Evolutionary conservation across 2,329 filamentous ascomycete genomes (phyloP).

Genomic region (Monilinia polystroma): DNA sequence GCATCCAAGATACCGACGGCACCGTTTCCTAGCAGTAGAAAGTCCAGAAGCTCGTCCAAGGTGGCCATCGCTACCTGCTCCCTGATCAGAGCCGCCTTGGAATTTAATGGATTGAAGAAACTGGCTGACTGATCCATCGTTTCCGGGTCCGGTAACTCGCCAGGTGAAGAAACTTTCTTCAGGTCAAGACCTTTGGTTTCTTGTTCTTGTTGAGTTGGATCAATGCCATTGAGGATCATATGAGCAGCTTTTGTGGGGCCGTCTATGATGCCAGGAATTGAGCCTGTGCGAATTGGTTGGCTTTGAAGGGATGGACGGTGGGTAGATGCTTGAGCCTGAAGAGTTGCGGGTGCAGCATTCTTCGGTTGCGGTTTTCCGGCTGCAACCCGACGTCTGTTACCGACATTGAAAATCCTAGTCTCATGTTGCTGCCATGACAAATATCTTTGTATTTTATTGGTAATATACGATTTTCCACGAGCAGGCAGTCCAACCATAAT

Average conservation of each 20-base stretch:
- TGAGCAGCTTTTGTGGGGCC: conserved; percentile 53
- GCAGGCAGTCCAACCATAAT: conserved; percentile 97
- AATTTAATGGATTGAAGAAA: conserved; percentile 92
- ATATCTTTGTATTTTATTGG: conserved; percentile 94
- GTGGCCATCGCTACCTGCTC: conserved; percentile 93
- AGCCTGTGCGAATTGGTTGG: conserved; percentile 25
- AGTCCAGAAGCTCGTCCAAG: conserved; percentile 86
- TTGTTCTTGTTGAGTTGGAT: conserved; percentile 27
- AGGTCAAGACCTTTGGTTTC: conserved; percentile 27
- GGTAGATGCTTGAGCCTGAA: conserved; percentile 25
- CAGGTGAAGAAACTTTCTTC: conserved; percentile 26
- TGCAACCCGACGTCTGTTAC: conserved; percentile 80
- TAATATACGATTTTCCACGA: conserved; percentile 96
- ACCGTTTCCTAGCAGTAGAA: conserved; percentile 77
- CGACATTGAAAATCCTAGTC: conserved; percentile 95
- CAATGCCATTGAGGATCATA: conserved; percentile 55
- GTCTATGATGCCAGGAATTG: conserved; percentile 34
- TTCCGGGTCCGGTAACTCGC: conserved; percentile 39
- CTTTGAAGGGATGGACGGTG: not conserved
- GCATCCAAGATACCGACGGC: conserved; percentile 95
- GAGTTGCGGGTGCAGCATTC: conserved; percentile 35
- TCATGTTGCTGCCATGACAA: conserved; percentile 97
- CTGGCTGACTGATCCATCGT: conserved; percentile 82
- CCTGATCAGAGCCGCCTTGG: conserved; percentile 74
- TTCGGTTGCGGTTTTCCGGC: conserved; percentile 52